phyloP scores from a whole-genome alignment of 176 grass and related monocot species.

The Rhipidocladum racemiflorum region DNA sequence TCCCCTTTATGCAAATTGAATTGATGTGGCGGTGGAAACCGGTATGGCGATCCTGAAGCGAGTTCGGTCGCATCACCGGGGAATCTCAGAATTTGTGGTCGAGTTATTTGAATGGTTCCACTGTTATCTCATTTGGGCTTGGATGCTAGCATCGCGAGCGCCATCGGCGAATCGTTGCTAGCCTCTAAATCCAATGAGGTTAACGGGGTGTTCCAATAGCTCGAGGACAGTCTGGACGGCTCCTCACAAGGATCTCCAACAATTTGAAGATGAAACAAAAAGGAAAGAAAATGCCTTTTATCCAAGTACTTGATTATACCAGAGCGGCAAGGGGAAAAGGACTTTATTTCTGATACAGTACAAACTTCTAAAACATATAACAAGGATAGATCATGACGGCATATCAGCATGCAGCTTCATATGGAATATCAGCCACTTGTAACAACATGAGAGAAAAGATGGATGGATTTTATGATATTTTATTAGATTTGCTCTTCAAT shows the following conservation, averaged over 20 bases:
- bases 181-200: too few species aligned
- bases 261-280: background rate
- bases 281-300: background rate
- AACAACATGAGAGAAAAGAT: background rate
- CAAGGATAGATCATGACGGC: background rate
- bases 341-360: background rate
- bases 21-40: too few species aligned
- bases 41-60: too few species aligned
- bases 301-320: background rate
- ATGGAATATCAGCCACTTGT: background rate
- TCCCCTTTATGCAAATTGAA: too few species aligned
- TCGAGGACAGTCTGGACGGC: too few species aligned
- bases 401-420: background rate
- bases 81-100: too few species aligned
- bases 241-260: background rate
- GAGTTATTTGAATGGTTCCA: too few species aligned
- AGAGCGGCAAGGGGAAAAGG: background rate
- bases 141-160: too few species aligned
- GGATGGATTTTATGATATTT: background rate
- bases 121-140: too few species aligned
- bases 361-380: background rate
- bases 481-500: background rate
- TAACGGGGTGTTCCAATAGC: too few species aligned
- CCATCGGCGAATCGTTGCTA: too few species aligned
- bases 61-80: too few species aligned